Conservation (phyloP, 257 asterid genomes). For the Solanum etuberosum region DNA sequence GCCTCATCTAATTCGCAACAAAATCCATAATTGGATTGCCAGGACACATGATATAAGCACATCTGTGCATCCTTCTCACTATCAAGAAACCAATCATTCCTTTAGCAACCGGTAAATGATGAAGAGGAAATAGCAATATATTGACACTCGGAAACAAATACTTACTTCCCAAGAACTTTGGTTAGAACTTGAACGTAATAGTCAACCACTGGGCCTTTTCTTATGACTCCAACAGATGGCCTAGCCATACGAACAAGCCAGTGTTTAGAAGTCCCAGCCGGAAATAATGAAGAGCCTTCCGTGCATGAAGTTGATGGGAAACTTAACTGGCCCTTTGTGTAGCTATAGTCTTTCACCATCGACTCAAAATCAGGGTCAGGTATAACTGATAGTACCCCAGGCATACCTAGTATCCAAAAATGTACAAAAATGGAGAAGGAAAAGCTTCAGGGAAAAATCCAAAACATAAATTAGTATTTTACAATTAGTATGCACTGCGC, state of each 20-base stretch:
- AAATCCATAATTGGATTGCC: constrained; percentile 71
- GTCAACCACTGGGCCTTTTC: constrained; percentile 65
- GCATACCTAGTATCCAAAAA: constrained; percentile 34
- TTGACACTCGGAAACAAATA: background rate
- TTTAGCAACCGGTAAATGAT: background rate
- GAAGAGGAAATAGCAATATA: background rate
- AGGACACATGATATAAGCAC: constrained; percentile 80
- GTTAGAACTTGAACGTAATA: constrained; percentile 62
- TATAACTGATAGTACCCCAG: constrained; percentile 53
- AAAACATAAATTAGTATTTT: background rate
- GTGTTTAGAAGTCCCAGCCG: constrained; percentile 44
- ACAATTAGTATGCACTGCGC: background rate
- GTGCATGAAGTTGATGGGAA: constrained; percentile 10
- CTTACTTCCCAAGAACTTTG: constrained; percentile 79
- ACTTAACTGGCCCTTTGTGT: constrained; percentile 16
- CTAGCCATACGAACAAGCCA: constrained; percentile 70
- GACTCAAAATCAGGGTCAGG: constrained; percentile 62
- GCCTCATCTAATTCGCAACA: constrained; percentile 78
- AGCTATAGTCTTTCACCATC: constrained; percentile 37
- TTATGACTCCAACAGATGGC: constrained; percentile 52
- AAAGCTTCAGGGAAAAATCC: background rate
- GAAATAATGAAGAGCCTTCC: constrained; percentile 38
- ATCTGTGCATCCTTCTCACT: constrained; percentile 88
- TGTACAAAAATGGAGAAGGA: background rate
- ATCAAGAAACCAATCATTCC: constrained; percentile 11